Evolutionary conservation across 306 rosid genomes (phyloP), one percentile per base, ranked within the genome.

Genomic region (Ormosia emarginata): DNA sequence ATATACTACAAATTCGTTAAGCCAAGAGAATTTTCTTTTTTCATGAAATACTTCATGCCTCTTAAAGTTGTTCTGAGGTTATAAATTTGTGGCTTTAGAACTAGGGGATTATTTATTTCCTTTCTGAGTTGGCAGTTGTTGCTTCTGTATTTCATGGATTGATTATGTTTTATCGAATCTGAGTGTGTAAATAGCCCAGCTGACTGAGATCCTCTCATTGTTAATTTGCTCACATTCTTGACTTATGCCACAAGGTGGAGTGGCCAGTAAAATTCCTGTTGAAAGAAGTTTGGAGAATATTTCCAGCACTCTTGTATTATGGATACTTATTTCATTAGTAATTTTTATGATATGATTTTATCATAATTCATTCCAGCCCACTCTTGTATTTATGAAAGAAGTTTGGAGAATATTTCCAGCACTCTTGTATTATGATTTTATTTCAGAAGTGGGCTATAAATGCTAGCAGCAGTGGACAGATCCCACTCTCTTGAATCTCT

Each of bases 1-100:
- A 72, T 71, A 52, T 73, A 70, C 36, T 49, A 46, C 80, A 58
- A 69, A 81, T 69, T 84, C 74, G 44, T 84, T 58, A 40, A 52
- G 67, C 64, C 39, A 78, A 58, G 74, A 39, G 8, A 69, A 69
- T 73, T 33, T 24, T 49, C 30, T 6, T 71, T 18, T 49, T 37
- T 32, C 58, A 47, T 70, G 8, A 75, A 56, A 75, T 64, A 32
- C 49, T 81, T 63, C 65, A 56, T 75, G 7, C 62, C 53, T 14
- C 34, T 55, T 40, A 50, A 12, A 57, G 34, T 65, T 71, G 43
- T 43, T 14, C 2, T 13, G 15, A 15, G 11, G 6, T 14, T 18
- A 55, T 75, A 18, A 36, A 74, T 57, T 39, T 50, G 50, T 50
- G 1, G 24, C 24, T 24, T n/a, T 24, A 24, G 79, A 40, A 61